A percentile compares a stretch with the other conserved stretches of the same genome.
Conservation (phyloP, 495 filamentous ascomycete genomes). For the Sphaerosporella brunnea region DNA sequence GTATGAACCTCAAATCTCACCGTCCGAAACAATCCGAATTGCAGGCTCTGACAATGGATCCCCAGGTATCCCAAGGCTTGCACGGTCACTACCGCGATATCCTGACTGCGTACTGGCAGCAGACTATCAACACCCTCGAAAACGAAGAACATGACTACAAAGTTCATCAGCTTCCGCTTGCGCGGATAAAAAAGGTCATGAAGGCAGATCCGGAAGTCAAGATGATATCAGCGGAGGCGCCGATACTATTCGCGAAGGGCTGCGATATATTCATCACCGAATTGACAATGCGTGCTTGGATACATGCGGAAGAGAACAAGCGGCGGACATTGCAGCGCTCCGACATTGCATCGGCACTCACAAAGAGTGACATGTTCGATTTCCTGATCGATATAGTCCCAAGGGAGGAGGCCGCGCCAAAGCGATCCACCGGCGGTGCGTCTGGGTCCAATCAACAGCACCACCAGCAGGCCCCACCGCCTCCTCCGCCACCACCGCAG, state of each 20-base stretch:
- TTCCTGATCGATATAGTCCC: conserved; percentile 98
- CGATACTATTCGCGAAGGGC: conserved; percentile 94
- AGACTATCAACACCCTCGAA: conserved; percentile 87
- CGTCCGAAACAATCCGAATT: conserved; percentile 5
- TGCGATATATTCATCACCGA: conserved; percentile 99
- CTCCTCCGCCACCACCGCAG: conserved; percentile 16
- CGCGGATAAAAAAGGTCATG: conserved; percentile 99
- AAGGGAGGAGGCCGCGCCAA: conserved; percentile 83
- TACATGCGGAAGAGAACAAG: conserved; percentile 98
- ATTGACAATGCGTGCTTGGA: conserved; percentile 99
- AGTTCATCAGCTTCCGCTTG: conserved; percentile 82
- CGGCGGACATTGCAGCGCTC: conserved; percentile 83
- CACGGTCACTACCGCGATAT: conserved; percentile 89
- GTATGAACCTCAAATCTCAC: conserved; percentile 32
- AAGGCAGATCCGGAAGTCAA: conserved; percentile 98
- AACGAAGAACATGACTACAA: conserved; percentile 95
- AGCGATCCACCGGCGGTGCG: conserved; percentile 38
- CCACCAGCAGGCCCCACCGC: conserved; percentile 20
- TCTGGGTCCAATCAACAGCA: conserved; percentile 26
- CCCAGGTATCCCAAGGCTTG: conserved; percentile 82
- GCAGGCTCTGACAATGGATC: conserved; percentile 9
- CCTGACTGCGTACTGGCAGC: conserved; percentile 95
- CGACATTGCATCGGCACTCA: conserved; percentile 85
- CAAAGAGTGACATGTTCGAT: conserved; percentile 99
- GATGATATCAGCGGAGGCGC: conserved; percentile 97